These are phyloP conservation scores for Pseudogymnoascus sp. DNA, from an alignment of 2,329 filamentous ascomycete genomes.

Conservation along the genomic window DNA sequence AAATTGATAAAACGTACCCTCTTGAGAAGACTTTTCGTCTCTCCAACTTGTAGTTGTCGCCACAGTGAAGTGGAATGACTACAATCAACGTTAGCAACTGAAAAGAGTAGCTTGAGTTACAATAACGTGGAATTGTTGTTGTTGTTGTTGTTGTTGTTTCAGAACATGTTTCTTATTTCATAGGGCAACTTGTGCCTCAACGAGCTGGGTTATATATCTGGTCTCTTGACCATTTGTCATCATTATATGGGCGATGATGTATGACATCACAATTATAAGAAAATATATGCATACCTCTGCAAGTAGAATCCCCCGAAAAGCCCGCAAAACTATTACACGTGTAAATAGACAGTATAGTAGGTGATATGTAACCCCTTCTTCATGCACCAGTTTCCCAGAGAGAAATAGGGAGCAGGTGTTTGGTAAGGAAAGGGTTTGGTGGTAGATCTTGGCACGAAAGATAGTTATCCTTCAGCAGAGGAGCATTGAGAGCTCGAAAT, in stretches of 20 bases:
- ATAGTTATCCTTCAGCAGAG: slow-evolving; percentile 11
- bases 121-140: neutral
- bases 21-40: neutral
- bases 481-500: slow-evolving; percentile 10
- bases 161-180: slow-evolving; percentile 11
- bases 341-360: neutral
- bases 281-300: slow-evolving; percentile 6
- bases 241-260: neutral
- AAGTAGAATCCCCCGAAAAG: neutral
- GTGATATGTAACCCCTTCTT: slow-evolving; percentile 10
- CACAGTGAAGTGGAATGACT: neutral
- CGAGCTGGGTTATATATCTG: slow-evolving; percentile 11
- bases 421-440: slow-evolving; percentile 10
- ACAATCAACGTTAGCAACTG: neutral
- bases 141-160: neutral
- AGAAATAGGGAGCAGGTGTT: slow-evolving; percentile 7
- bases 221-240: slow-evolving; percentile 11
- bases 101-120: neutral
- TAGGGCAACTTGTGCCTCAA: neutral
- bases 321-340: neutral
- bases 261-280: neutral
- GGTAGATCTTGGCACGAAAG: slow-evolving; percentile 9
- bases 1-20: neutral
- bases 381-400: slow-evolving; percentile 6
- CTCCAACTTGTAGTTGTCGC: neutral